Evolutionary conservation across 148 eudicot genomes (phyloP), one percentile per base, ranked within the genome.

Genomic region (Camellia sinensis): DNA sequence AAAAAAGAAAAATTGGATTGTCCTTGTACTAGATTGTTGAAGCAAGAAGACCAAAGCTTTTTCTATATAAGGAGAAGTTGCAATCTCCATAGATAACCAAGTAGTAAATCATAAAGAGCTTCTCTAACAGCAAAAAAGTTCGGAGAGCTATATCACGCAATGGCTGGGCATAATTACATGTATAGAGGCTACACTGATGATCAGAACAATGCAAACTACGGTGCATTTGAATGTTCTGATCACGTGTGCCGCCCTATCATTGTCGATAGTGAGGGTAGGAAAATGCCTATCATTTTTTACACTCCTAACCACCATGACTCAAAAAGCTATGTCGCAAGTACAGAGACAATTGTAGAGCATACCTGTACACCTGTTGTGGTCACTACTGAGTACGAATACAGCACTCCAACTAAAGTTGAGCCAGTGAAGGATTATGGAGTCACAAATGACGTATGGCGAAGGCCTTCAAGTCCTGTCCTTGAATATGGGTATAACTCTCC

Each of bases 221-320:
- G 17, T 17, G 46, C 10, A 64, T 3, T 11, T 40, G 72, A 15
- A 40, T 65, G 22, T 37, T 22, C 80, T 14, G 72, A 77, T 52
- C 80, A 77, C 3, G 59, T 52, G 46, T 50, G 22, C 8, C 71
- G 80, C 46, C 80, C 71, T 0, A 61, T 77, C 45, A 53, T 67
- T 29, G 15, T 65, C 3, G 80, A 77, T 11, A 61, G 48, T 2
- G 80, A 77, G 72, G 80, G 72, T 65, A 48, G 80, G 40, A 78
- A 67, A 40, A 66, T 50, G 74, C 80, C 80, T 6, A 54, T 67
- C 74, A 52, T 78, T 52, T 0, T 43, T 40, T 67, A 67, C 37
- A 21, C 3, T 67, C 54, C 70, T 9, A 50, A 12, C 15, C 17
- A 45, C 53, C 0, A 11, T 14, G 17, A 0, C 80, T n/a, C 62